Evolutionary conservation across 78 protist genomes (phyloP).

Genomic region (Protostelium mycophagum): DNA sequence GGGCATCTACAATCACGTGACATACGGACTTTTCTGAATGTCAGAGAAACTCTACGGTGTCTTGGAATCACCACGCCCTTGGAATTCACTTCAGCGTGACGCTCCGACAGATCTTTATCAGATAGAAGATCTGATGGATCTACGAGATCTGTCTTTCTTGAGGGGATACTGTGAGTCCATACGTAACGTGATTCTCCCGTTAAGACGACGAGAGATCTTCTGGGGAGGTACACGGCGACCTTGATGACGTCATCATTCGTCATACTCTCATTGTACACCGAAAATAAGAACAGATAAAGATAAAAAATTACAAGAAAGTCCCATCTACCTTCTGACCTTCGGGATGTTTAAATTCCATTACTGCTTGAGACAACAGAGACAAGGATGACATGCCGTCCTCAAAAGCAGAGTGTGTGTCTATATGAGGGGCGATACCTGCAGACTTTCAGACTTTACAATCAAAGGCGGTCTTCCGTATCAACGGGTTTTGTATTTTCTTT

Average conservation of each 20-base stretch:
- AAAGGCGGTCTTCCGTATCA: not conserved
- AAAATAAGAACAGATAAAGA: too few species aligned
- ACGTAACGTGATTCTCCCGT: not conserved
- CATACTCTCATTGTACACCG: too few species aligned
- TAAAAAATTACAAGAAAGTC: not conserved
- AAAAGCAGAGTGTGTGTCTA: not conserved
- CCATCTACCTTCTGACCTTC: not conserved
- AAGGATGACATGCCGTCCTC: not conserved
- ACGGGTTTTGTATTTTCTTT: too few species aligned
- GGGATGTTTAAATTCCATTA: not conserved
- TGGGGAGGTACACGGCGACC: not conserved
- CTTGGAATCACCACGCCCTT: not conserved
- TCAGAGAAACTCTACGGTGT: not conserved
- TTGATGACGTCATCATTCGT: too few species aligned
- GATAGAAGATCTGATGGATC: not conserved
- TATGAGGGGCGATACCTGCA: not conserved
- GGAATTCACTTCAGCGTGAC: not conserved
- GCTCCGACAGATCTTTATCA: not conserved
- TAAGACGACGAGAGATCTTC: not conserved
- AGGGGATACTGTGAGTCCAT: not conserved
- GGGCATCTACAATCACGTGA: not conserved
- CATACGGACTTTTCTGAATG: not conserved
- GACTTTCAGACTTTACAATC: not conserved
- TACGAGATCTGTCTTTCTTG: not conserved
- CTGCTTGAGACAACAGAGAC: not conserved